phyloP scores from a whole-genome alignment of 2,329 filamentous ascomycete species.

The Claviceps spartinae region DNA sequence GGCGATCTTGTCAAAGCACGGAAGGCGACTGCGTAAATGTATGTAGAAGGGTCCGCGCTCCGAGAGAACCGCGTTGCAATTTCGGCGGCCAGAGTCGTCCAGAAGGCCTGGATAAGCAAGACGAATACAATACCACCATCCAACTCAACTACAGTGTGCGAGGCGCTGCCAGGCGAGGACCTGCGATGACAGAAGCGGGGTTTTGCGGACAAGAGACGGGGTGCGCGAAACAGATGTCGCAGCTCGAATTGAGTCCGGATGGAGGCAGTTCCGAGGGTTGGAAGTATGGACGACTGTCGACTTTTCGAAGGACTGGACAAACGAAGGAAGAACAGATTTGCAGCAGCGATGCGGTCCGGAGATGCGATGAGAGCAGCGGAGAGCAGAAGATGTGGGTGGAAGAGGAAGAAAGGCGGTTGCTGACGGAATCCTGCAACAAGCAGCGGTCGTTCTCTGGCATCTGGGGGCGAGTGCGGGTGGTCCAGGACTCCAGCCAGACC shows the following conservation, averaged over 20 bases:
- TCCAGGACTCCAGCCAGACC: too few species aligned
- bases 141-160: neutral
- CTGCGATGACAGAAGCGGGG: neutral
- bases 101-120: neutral
- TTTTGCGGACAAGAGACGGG: neutral
- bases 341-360: neutral
- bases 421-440: neutral
- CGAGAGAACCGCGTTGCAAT: neutral
- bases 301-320: neutral
- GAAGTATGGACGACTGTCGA: neutral
- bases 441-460: too few species aligned
- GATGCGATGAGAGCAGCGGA: neutral
- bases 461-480: too few species aligned
- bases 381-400: neutral
- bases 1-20: slow-evolving; percentile 7
- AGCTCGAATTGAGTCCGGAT: neutral
- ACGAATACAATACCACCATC: neutral
- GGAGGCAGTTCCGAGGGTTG: neutral
- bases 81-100: neutral
- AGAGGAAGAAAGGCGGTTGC: neutral
- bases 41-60: neutral
- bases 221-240: neutral
- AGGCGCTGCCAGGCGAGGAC: neutral
- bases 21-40: neutral
- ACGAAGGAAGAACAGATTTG: neutral